Percentiles rank a stretch among this genome's conserved stretches.
Evolutionary conservation across 345 rosid species (phyloP).

Genomic region (Microcos paniculata): DNA sequence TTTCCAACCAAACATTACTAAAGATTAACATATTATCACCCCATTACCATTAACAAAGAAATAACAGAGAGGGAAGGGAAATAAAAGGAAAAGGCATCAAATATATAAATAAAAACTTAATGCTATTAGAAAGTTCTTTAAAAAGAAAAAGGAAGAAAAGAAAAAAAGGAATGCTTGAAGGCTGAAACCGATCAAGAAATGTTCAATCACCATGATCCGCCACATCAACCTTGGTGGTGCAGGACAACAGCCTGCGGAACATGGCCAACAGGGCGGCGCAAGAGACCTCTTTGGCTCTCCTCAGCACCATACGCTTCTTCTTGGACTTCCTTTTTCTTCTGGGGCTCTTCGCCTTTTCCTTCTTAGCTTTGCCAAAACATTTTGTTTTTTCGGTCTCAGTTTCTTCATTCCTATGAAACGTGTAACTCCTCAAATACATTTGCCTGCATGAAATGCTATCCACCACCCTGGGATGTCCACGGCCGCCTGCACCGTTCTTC

Average conservation of each 20-base stretch:
- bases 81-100: background rate
- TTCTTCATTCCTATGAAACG: conserved; percentile 61
- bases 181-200: background rate
- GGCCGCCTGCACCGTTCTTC: conserved; percentile 5
- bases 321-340: conserved; percentile 22
- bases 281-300: conserved; percentile 54
- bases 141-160: background rate
- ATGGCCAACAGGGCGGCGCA: conserved; percentile 47
- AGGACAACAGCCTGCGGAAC: conserved; percentile 51
- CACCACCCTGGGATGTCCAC: conserved; percentile 48
- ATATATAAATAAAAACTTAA: conserved; percentile 1
- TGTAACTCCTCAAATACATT: conserved; percentile 81
- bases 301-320: conserved; percentile 44
- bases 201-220: conserved; percentile 26
- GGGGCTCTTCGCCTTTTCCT: conserved; percentile 16
- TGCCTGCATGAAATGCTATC: conserved; percentile 86
- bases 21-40: background rate
- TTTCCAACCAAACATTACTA: background rate
- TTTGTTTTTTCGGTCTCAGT: conserved; percentile 33
- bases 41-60: background rate
- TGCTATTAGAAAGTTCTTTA: background rate
- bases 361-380: conserved; percentile 44
- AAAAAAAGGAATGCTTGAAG: background rate
- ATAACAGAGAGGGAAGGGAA: background rate
- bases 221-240: conserved; percentile 54